Evolutionary conservation across 2,329 filamentous ascomycete genomes (phyloP), one percentile per base, ranked within the genome.

Genomic region (Sarocladium brachiariae): DNA sequence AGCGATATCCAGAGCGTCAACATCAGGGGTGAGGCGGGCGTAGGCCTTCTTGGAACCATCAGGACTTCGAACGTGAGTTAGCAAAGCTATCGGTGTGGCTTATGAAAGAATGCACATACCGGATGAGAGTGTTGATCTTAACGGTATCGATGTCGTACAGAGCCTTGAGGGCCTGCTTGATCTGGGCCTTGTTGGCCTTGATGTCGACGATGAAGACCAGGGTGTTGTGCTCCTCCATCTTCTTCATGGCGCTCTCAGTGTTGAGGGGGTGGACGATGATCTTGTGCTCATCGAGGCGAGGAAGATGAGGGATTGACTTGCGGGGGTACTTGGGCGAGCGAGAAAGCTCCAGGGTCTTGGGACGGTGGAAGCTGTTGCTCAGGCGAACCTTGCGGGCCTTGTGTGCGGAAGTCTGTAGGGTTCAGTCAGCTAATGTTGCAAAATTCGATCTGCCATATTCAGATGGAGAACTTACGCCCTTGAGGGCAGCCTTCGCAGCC

Each of bases 201-300:
- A 92, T 78, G 64, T 96, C 87, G 69, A 95, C 89, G 64, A 96
- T 95, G 83, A 96, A 96, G 70, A 95, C 89, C 50, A 99, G 84
- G 62, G 93, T 99, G 84, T 99, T 99, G 85, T 99, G 91, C 87
- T 99, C 93, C 83, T 99, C 93, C 65, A 99, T 96, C 87, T 96
- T 96, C 89, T 99, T 99, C 92, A 99, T 97, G 68, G 95, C 93
- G 69, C 87, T 93, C 87, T 99, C 93, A 55, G 93, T 99, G 86
- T 99, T 99, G 70, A 99, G 83, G 61, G 93, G 93, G 84, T 96
- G 89, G 70, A 97, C 80, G 73, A 99, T 87, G 72, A 97, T 81
- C 85, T 95, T 96, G 83, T 91, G 88, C 78, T 92, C 88, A 77
- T 99, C 93, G 67, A 99, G 88, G 65, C 90, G 87, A 64, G 91